These are phyloP conservation scores for Ceratocystis smalleyi DNA, from an alignment of 2,329 filamentous ascomycete species.

Conservation along the genomic window DNA sequence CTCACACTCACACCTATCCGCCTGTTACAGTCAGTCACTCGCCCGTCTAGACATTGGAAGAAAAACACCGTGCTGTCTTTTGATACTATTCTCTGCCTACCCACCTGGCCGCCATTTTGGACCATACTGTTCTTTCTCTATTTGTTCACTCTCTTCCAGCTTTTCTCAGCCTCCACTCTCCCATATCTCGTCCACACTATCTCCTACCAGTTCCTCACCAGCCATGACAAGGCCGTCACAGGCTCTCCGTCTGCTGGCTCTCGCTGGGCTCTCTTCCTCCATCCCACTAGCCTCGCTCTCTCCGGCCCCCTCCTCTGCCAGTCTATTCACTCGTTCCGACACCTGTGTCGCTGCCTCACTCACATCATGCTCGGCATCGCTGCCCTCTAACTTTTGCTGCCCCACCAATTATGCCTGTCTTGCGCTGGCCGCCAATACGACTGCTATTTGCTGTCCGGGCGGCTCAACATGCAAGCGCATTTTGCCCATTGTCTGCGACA, in stretches of 20 bases:
- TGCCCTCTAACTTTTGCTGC: conserved; percentile 56
- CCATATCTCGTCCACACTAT: neutral
- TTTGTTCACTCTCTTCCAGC: neutral
- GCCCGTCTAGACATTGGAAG: neutral
- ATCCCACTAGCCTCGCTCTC: conserved; percentile 27
- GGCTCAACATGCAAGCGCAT: conserved; percentile 45
- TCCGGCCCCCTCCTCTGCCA: conserved; percentile 21
- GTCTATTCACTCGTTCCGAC: conserved; percentile 26
- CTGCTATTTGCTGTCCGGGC: conserved; percentile 54
- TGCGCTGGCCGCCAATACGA: conserved; percentile 46
- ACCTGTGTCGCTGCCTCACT: conserved; percentile 28
- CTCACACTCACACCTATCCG: neutral
- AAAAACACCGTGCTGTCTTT: neutral
- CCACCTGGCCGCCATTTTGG: neutral
- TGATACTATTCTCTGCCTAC: neutral
- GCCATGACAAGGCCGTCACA: conserved; percentile 22
- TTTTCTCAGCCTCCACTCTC: neutral
- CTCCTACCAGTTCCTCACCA: conserved; percentile 19
- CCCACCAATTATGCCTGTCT: conserved; percentile 38
- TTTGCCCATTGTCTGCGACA: conserved; percentile 47
- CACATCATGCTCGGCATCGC: conserved; percentile 36
- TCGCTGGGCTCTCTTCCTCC: conserved; percentile 23
- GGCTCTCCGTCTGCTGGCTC: conserved; percentile 27
- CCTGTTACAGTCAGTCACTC: neutral
- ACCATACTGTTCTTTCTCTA: neutral